Evolutionary conservation across 768 basidiomycete species (phyloP).

Genomic region (Agrocybe praecox): DNA sequence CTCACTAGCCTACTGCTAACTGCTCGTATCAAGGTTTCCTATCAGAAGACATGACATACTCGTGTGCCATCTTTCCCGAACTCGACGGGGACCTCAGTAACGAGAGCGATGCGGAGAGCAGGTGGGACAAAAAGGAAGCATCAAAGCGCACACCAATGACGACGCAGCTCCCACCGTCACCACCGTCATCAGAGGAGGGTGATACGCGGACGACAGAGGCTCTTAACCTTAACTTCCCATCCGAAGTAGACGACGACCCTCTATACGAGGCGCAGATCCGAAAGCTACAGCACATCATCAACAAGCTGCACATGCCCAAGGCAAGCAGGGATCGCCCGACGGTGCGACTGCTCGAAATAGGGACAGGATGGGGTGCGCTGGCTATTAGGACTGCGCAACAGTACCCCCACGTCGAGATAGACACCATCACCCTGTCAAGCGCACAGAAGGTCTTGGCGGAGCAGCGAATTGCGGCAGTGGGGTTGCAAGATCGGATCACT

Average conservation of each 20-base stretch:
- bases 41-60: conserved; percentile 77
- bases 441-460: conserved; percentile 64
- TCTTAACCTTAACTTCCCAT: not conserved
- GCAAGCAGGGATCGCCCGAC: conserved; percentile 43
- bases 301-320: conserved; percentile 57
- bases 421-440: conserved; percentile 72
- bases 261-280: conserved; percentile 57
- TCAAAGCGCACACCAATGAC: conserved; percentile 27
- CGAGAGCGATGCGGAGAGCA: conserved; percentile 25
- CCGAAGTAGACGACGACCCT: conserved; percentile 16
- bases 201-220: not conserved
- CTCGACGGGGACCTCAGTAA: conserved; percentile 52
- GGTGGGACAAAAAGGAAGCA: conserved; percentile 40
- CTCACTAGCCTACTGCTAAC: conserved; percentile 1
- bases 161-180: conserved; percentile 12
- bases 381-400: conserved; percentile 62
- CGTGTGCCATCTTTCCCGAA: conserved; percentile 69
- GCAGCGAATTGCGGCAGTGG: conserved; percentile 53
- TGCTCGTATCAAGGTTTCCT: conserved; percentile 44
- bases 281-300: conserved; percentile 65
- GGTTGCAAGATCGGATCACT: conserved; percentile 51
- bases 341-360: conserved; percentile 63
- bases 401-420: conserved; percentile 58
- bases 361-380: conserved; percentile 79
- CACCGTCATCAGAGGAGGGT: conserved; percentile 12